A percentile compares a stretch with the other conserved stretches of the same genome.
Conservation (phyloP, 139 green algal genomes). For the Chlamydomonas urium region DNA sequence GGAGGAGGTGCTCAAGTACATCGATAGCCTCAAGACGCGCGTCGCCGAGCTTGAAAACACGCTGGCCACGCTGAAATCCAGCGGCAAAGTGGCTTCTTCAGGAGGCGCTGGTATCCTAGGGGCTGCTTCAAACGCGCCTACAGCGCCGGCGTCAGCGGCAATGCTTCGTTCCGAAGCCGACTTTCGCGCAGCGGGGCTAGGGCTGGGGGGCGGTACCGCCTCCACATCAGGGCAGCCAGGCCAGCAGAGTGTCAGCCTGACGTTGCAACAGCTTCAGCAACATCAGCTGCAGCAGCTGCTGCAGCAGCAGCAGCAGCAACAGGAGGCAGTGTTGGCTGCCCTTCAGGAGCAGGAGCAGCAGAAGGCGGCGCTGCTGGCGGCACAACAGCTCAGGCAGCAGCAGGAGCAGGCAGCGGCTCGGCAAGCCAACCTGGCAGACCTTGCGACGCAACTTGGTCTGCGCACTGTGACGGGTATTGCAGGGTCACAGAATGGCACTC, state of each 20-base stretch:
- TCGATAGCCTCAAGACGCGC: conserved; percentile 48
- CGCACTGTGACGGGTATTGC: background rate
- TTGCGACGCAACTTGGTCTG: background rate
- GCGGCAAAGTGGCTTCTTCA: background rate
- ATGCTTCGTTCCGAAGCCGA: background rate
- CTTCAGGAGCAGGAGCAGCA: conserved; percentile 21
- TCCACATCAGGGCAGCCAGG: background rate
- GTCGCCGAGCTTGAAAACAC: conserved; percentile 32
- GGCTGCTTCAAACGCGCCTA: too few species aligned
- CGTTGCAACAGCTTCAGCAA: background rate
- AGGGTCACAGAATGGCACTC: too few species aligned
- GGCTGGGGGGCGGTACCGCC: background rate
- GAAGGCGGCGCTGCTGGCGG: background rate
- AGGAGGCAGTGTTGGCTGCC: conserved; percentile 10
- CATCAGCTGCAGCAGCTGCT: conserved; percentile 16
- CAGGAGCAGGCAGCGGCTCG: conserved; percentile 5
- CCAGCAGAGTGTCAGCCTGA: background rate
- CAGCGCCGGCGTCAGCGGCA: background rate
- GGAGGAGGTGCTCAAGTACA: conserved; percentile 54
- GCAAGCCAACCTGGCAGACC: background rate
- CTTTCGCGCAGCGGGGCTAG: background rate
- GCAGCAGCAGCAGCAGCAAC: conserved; percentile 2
- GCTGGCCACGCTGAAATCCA: background rate
- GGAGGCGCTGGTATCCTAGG: background rate
- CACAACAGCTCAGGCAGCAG: conserved; percentile 16